A percentile compares a stretch with the other conserved stretches of the same genome.
Conservation (phyloP, 306 rosid genomes). For the Trichosanthes truncata region DNA sequence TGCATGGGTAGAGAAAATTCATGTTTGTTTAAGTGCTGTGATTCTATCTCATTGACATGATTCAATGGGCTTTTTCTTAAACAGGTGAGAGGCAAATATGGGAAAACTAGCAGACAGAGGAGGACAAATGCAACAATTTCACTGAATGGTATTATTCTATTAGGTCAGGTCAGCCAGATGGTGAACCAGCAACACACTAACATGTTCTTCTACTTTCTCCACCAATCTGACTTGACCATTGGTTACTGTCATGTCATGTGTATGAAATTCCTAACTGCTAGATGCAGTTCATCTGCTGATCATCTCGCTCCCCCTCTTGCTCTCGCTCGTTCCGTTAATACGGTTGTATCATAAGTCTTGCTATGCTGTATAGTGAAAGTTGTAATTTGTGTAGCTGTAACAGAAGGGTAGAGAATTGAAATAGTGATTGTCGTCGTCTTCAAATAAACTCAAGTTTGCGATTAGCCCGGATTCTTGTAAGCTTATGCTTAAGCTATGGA, state of each 20-base stretch:
- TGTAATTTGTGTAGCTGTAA: slow-evolving; percentile 34
- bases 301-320: slow-evolving; percentile 2
- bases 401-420: slow-evolving; percentile 26
- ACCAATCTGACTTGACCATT: slow-evolving; percentile 22
- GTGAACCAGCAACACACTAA: slow-evolving; percentile 24
- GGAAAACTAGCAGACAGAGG: slow-evolving; percentile 21
- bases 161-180: slow-evolving; percentile 20
- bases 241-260: slow-evolving; percentile 31
- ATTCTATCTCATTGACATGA: background rate
- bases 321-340: background rate
- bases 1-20: background rate
- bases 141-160: slow-evolving; percentile 9
- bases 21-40: background rate
- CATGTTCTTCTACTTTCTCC: slow-evolving; percentile 13
- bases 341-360: slow-evolving; percentile 31
- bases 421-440: slow-evolving; percentile 29
- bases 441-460: slow-evolving; percentile 40
- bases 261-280: slow-evolving; percentile 30
- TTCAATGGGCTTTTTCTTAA: slow-evolving; percentile 1
- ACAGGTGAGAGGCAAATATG: slow-evolving; percentile 37
- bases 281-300: slow-evolving; percentile 26
- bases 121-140: slow-evolving; percentile 17
- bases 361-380: slow-evolving; percentile 52
- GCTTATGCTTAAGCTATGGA: slow-evolving; percentile 14
- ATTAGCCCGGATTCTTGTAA: slow-evolving; percentile 15